Percentiles rank a stretch among this genome's conserved stretches.
These are phyloP conservation scores for Hymenoscyphus occultus DNA, from an alignment of 2,329 filamentous ascomycete species.

Conservation along the genomic window DNA sequence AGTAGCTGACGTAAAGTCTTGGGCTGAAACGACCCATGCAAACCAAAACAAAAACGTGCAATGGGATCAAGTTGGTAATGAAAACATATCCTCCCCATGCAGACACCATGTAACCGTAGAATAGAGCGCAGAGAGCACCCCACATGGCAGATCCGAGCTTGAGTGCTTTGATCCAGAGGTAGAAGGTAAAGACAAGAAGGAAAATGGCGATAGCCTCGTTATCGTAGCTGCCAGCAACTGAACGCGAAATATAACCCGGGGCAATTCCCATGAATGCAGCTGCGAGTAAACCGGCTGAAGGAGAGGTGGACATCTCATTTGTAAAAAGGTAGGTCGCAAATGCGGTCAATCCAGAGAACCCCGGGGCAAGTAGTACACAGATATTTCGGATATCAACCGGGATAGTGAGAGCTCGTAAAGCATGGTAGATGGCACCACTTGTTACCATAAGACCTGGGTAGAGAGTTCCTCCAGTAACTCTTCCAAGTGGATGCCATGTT, in stretches of 20 bases:
- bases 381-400: conserved; percentile 99
- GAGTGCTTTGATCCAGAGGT: conserved; percentile 96
- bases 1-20: conserved; percentile 92
- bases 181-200: conserved; percentile 97
- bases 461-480: conserved; percentile 97
- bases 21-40: conserved; percentile 97
- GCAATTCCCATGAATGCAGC: conserved; percentile 97
- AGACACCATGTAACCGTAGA: conserved; percentile 99
- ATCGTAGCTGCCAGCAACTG: conserved; percentile 96
- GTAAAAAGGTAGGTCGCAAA: conserved; percentile 92
- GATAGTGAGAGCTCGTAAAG: conserved; percentile 81
- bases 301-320: conserved; percentile 93
- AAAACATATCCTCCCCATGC: conserved; percentile 99
- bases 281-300: conserved; percentile 90
- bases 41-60: conserved; percentile 90
- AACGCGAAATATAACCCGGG: conserved; percentile 96
- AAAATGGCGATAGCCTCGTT: conserved; percentile 99
- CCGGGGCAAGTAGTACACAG: conserved; percentile 92
- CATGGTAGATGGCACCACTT: conserved; percentile 93
- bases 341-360: conserved; percentile 89
- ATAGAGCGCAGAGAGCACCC: conserved; percentile 90
- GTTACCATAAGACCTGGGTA: conserved; percentile 99
- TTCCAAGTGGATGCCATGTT: conserved; percentile 98
- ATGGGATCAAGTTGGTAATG: conserved; percentile 93
- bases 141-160: conserved; percentile 96